Conservation (phyloP, 179 eudicot genomes). For the Spinacia oleracea region DNA sequence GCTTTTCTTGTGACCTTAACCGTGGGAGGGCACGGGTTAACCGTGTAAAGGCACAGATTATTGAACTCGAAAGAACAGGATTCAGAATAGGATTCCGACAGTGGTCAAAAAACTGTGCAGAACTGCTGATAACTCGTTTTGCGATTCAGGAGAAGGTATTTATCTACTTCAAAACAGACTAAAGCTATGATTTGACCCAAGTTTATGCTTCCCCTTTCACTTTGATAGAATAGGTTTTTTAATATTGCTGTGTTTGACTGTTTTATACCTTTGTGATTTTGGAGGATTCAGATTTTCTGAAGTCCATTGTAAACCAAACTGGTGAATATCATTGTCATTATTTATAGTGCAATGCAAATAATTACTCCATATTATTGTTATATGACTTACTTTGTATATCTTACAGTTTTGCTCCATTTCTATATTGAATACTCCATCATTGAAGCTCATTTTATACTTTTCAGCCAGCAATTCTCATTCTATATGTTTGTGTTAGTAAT, state of each 20-base stretch:
- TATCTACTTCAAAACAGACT: not conserved
- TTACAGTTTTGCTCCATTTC: not conserved
- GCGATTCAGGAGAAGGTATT: not conserved
- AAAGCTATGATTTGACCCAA: not conserved
- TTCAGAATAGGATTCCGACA: not conserved
- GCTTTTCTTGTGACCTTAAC: slow-evolving; percentile 3
- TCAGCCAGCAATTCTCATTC: not conserved
- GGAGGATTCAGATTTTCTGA: not conserved
- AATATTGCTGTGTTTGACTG: not conserved
- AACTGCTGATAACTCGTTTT: not conserved
- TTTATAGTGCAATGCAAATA: slow-evolving; percentile 17
- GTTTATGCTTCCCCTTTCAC: slow-evolving; percentile 12
- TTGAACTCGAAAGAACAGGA: not conserved
- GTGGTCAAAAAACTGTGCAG: not conserved
- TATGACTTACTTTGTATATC: too few species aligned
- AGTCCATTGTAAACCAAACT: slow-evolving; percentile 7
- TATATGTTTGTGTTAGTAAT: not conserved
- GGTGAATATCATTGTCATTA: slow-evolving; percentile 9
- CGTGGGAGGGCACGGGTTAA: too few species aligned
- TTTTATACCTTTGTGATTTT: slow-evolving; percentile 5
- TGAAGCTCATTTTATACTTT: not conserved
- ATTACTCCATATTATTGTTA: too few species aligned
- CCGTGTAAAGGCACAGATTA: too few species aligned
- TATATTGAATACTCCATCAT: not conserved
- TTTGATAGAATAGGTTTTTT: slow-evolving; percentile 7